Evolutionary conservation across 768 basidiomycete genomes (phyloP), one percentile per base, ranked within the genome.

Genomic region (Strobilomyces dryophilus): DNA sequence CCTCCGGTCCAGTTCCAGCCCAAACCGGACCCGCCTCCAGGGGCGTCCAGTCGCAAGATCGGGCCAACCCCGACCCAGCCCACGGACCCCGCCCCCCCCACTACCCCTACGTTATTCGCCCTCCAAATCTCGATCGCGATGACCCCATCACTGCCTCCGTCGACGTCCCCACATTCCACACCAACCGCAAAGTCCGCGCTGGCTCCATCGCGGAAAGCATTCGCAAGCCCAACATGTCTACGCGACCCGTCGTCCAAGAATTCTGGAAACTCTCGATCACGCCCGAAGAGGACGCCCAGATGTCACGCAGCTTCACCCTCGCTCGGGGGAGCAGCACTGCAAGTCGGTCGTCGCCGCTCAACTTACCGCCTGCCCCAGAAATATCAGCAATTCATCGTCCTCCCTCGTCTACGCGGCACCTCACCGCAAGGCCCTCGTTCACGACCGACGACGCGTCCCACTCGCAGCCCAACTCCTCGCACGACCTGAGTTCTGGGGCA

Each of bases 261-360:
- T 64, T 80, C 29, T 81, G 81, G 80, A 77, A 72, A 35, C 79
- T 80, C 4, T 62, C 74, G 0, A 71, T 75, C 18, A 71, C 76
- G 1, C 71, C 75, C 1, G 74, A 76, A 52, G 75, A 80, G 47
- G 79, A 78, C 35, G 66, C 66, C 0, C 61, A 72, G 17, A 36
- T 70, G 39, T 73, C 74, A 2, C 76, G 74, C 49, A 69, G 76
- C 4, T 73, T 72, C 52, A 66, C 68, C 12, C 67, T 80, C 24
- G 76, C 75, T 1, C 66, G 77, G 50, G 72, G 76, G 10, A 74
- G 76, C 40, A 83, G 24, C 24, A 24, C 24, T 24, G 72, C 80
- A 12, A 81, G 81, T 54, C 74, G 24, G 24, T 24, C 4, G 24
- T 24, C 24, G 24, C 24, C n/a, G 24, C 4, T 24, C 24, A 24